A percentile compares a stretch with the other conserved stretches of the same genome.
These are phyloP conservation scores for Phialophora expanda DNA, from an alignment of 2,329 filamentous ascomycete genomes.

Conservation along the genomic window DNA sequence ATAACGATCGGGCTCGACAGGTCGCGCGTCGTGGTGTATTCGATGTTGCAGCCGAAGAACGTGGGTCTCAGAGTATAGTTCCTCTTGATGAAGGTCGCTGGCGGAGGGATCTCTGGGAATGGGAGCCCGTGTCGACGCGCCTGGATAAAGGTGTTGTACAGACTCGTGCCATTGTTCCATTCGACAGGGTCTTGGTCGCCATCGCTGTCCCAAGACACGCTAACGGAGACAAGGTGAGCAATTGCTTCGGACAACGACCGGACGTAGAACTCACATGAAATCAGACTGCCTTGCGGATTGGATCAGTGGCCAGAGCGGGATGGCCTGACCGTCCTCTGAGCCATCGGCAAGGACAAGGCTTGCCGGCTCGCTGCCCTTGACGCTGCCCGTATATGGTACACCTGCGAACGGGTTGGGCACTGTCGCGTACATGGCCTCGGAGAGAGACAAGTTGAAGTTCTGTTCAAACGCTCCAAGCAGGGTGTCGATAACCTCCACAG, in stretches of 20 bases:
- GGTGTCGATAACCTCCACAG: background rate
- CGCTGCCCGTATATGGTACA: background rate
- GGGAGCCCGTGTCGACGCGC: slow-evolving; percentile 21
- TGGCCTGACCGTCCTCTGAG: slow-evolving; percentile 42
- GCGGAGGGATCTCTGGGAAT: slow-evolving; percentile 26
- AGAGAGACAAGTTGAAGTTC: slow-evolving; percentile 15
- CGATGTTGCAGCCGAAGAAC: slow-evolving; percentile 40
- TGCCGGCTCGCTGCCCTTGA: slow-evolving; percentile 3
- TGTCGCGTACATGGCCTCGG: slow-evolving; percentile 11
- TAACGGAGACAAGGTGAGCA: background rate
- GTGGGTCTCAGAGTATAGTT: slow-evolving; percentile 37
- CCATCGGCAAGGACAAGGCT: slow-evolving; percentile 43
- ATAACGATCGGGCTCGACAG: slow-evolving; percentile 35
- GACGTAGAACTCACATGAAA: slow-evolving; percentile 22
- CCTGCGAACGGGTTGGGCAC: slow-evolving; percentile 32
- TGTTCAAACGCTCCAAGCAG: slow-evolving; percentile 13
- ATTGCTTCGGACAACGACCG: background rate
- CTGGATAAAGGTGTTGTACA: slow-evolving; percentile 26
- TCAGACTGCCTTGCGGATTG: slow-evolving; percentile 24
- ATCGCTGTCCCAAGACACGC: slow-evolving; percentile 24
- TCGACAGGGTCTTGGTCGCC: slow-evolving; percentile 13
- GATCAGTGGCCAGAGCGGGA: slow-evolving; percentile 30
- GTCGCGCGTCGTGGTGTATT: slow-evolving; percentile 22
- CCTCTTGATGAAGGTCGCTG: slow-evolving; percentile 34
- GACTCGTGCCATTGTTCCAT: slow-evolving; percentile 30